A percentile compares a stretch with the other conserved stretches of the same genome.
These are phyloP conservation scores for Cenchrus americanus DNA, from an alignment of 176 grass and related monocot species.

Conservation along the genomic window DNA sequence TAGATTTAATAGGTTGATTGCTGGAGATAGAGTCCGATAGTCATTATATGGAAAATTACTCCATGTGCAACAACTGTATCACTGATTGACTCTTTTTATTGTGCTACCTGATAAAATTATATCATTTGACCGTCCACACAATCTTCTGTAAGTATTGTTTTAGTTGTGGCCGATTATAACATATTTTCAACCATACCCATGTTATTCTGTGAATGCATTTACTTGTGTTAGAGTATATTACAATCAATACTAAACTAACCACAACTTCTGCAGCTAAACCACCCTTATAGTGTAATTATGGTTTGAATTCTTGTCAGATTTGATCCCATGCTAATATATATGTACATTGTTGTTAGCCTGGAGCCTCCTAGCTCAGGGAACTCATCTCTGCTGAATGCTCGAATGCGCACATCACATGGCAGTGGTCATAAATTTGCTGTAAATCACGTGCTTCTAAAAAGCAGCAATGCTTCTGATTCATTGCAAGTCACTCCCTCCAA, in stretches of 20 bases:
- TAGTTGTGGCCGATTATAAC: background rate
- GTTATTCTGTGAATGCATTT: conserved; percentile 30
- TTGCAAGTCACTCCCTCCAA: conserved; percentile 46
- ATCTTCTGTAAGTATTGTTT: background rate
- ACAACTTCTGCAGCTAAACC: background rate
- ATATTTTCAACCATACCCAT: background rate
- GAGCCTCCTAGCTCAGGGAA: conserved; percentile 38
- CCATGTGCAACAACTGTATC: background rate
- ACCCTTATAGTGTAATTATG: conserved; percentile 29
- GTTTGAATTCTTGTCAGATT: conserved; percentile 28
- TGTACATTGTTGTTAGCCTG: conserved; percentile 41
- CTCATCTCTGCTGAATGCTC: conserved; percentile 39
- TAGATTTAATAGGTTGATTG: conserved; percentile 15
- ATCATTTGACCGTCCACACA: conserved; percentile 12
- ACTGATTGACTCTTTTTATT: conserved; percentile 2
- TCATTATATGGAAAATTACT: background rate
- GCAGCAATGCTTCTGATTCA: conserved; percentile 42
- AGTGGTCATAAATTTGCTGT: conserved; percentile 40
- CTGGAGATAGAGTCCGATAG: background rate
- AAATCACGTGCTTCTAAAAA: conserved; percentile 43
- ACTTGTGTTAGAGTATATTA: background rate
- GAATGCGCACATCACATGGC: conserved; percentile 43
- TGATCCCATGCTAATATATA: conserved; percentile 14
- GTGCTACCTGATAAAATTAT: background rate
- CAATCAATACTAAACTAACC: too few relatives aligned